These are phyloP conservation scores for Kodamaea sagamina DNA, from an alignment of 805 yeast species.

Conservation along the genomic window DNA sequence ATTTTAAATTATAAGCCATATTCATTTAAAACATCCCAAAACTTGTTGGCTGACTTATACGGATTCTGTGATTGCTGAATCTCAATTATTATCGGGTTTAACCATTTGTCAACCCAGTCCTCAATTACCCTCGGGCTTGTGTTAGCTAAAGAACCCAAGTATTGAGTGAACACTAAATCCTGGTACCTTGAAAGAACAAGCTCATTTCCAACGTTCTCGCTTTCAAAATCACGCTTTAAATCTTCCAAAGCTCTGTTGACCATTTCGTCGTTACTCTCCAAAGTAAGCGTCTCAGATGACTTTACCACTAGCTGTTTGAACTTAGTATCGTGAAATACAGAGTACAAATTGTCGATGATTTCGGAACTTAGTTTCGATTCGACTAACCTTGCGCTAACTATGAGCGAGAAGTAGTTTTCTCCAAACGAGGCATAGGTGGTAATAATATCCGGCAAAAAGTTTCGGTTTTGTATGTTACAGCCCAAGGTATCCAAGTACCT, in stretches of 20 bases:
- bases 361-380: slow-evolving; percentile 2
- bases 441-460: slow-evolving; percentile 18
- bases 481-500: slow-evolving; percentile 12
- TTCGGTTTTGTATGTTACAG: slow-evolving; percentile 9
- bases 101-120: slow-evolving; percentile 17
- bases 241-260: slow-evolving; percentile 1
- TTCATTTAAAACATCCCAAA: background rate
- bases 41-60: background rate
- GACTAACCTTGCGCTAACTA: slow-evolving; percentile 12
- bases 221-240: slow-evolving; percentile 2
- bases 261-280: background rate
- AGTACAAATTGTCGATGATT: background rate
- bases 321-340: slow-evolving; percentile 14
- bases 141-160: slow-evolving; percentile 19
- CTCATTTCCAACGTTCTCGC: slow-evolving; percentile 13
- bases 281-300: slow-evolving; percentile 9
- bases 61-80: background rate
- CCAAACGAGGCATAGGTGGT: slow-evolving; percentile 21
- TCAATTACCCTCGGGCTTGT: slow-evolving; percentile 14
- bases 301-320: slow-evolving; percentile 19
- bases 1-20: too few species aligned
- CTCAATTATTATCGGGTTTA: slow-evolving; percentile 1
- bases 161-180: slow-evolving; percentile 24
- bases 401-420: slow-evolving; percentile 17
- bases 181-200: slow-evolving; percentile 15